Conservation (phyloP, 2,329 filamentous ascomycete genomes). For the Fusarium veterinarium region DNA sequence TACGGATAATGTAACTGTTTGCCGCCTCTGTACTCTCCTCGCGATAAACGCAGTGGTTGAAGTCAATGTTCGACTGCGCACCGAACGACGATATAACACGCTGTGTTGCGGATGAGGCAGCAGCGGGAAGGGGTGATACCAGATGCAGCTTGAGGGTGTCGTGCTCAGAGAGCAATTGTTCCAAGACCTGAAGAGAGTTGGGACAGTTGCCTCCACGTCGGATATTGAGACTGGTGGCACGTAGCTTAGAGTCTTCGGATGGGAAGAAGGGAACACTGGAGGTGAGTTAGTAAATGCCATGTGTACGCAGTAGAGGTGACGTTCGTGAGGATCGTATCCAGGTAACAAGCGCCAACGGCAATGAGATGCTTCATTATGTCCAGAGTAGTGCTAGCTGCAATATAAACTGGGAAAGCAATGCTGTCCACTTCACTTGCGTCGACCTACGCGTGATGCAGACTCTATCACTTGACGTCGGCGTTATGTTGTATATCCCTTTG, state of each 20-base stretch:
- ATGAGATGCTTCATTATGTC: slow-evolving; percentile 66
- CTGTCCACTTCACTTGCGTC: background rate
- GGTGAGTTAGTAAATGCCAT: slow-evolving; percentile 22
- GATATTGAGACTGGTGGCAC: slow-evolving; percentile 67
- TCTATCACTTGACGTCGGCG: background rate
- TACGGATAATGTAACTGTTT: slow-evolving; percentile 77
- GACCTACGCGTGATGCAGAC: background rate
- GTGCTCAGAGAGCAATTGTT: slow-evolving; percentile 64
- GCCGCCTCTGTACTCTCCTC: slow-evolving; percentile 66
- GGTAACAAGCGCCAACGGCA: slow-evolving; percentile 74
- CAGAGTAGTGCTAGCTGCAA: background rate
- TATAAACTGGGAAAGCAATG: background rate
- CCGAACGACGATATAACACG: slow-evolving; percentile 68
- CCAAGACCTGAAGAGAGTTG: slow-evolving; percentile 77
- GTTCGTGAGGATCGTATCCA: slow-evolving; percentile 77
- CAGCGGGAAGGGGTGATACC: slow-evolving; percentile 65
- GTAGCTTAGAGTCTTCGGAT: slow-evolving; percentile 77
- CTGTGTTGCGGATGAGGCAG: slow-evolving; percentile 60
- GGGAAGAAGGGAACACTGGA: slow-evolving; percentile 74
- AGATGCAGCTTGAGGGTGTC: slow-evolving; percentile 55
- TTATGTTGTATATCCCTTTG: background rate
- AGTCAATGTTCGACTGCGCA: slow-evolving; percentile 54
- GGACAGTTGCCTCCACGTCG: slow-evolving; percentile 79
- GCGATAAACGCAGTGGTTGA: slow-evolving; percentile 70
- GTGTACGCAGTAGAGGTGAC: slow-evolving; percentile 41